These are phyloP conservation scores for Trifolium subterraneum DNA, from an alignment of 306 rosid species.

Conservation along the genomic window DNA sequence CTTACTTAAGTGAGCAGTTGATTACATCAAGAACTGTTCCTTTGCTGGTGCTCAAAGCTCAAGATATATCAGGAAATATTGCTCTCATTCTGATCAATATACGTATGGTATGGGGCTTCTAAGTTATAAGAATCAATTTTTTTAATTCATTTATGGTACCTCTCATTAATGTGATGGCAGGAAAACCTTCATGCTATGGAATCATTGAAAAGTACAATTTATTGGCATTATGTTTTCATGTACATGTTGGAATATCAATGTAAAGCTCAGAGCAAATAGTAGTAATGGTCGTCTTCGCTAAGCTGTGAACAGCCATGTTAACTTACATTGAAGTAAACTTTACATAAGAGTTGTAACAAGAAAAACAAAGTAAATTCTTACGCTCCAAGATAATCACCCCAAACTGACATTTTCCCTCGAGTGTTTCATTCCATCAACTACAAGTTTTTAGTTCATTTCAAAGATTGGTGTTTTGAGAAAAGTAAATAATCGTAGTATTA, in stretches of 20 bases:
- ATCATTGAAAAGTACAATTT: constrained; percentile 23
- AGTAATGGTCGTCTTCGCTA: too few species aligned
- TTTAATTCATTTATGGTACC: constrained; percentile 29
- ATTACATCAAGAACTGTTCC: background rate
- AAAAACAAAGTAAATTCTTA: too few species aligned
- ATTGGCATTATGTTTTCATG: constrained; percentile 37
- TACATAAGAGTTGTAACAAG: too few species aligned
- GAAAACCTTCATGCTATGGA: constrained; percentile 27
- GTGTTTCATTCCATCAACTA: too few species aligned
- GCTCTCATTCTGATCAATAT: constrained; percentile 23
- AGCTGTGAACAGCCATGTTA: too few species aligned
- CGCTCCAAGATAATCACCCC: too few species aligned
- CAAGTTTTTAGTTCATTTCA: too few species aligned
- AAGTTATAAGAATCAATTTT: background rate
- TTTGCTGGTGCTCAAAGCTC: constrained; percentile 32
- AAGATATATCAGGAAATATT: background rate
- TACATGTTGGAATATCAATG: constrained; percentile 12
- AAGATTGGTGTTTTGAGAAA: too few species aligned
- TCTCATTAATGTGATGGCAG: background rate
- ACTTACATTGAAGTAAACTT: too few species aligned
- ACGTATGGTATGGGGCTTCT: constrained; percentile 2
- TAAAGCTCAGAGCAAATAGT: too few species aligned
- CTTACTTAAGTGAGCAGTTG: constrained; percentile 12
- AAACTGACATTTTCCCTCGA: too few species aligned
- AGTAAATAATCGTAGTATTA: too few species aligned